Evolutionary conservation across 495 filamentous ascomycete genomes (phyloP).

Genomic region (Talaromyces proteolyticus): DNA sequence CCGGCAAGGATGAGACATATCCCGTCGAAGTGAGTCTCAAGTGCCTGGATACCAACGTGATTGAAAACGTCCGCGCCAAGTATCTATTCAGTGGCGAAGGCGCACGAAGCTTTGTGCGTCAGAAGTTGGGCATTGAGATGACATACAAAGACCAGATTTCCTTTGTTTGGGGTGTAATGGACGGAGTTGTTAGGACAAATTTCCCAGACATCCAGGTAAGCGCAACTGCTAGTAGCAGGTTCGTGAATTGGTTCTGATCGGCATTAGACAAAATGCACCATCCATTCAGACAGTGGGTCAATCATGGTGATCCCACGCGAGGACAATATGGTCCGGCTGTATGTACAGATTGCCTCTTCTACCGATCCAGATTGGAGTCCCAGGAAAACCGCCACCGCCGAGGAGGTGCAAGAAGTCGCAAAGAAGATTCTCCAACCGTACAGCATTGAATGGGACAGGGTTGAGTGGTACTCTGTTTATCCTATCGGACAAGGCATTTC

Average conservation of each 20-base stretch:
- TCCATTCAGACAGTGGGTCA: conserved; percentile 50
- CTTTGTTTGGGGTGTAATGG: conserved; percentile 79
- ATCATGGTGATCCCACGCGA: conserved; percentile 71
- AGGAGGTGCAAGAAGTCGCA: conserved; percentile 53
- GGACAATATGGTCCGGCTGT: conserved; percentile 72
- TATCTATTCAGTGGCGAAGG: conserved; percentile 63
- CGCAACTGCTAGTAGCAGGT: neutral
- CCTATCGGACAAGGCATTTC: conserved; percentile 54
- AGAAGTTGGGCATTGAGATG: conserved; percentile 53
- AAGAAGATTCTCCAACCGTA: conserved; percentile 54
- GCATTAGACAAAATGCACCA: conserved; percentile 80
- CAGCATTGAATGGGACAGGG: conserved; percentile 41
- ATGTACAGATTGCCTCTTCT: conserved; percentile 66
- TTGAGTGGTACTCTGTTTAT: conserved; percentile 56
- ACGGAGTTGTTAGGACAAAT: conserved; percentile 64
- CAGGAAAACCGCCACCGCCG: conserved; percentile 41
- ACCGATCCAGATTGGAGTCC: conserved; percentile 50
- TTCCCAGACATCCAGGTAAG: conserved; percentile 74
- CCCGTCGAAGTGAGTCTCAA: conserved; percentile 66
- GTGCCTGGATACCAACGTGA: conserved; percentile 64
- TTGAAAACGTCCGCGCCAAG: conserved; percentile 58
- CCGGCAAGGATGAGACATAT: conserved; percentile 48
- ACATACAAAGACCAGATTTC: conserved; percentile 59
- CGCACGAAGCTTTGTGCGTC: conserved; percentile 56
- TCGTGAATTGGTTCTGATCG: neutral